Evolutionary conservation across 768 basidiomycete species (phyloP).

Genomic region (Pleurotus sapidus): DNA sequence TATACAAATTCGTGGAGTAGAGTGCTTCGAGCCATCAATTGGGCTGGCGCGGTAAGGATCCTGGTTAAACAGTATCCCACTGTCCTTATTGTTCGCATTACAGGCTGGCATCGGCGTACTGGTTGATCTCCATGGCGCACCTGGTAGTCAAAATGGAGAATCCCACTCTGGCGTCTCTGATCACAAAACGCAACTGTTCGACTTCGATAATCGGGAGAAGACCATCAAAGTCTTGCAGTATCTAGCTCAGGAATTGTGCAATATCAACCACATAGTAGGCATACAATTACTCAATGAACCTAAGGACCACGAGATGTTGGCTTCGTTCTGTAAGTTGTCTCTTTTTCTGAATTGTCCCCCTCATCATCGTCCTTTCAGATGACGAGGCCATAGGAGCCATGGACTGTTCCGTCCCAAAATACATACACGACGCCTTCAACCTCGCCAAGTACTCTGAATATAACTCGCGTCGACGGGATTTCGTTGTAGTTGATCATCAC

Average conservation of each 20-base stretch:
- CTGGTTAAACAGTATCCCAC: no score
- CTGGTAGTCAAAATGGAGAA: conserved; percentile 74
- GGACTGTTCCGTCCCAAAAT: conserved; percentile 48
- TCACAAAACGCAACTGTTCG: conserved; percentile 46
- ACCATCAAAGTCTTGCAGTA: conserved; percentile 48
- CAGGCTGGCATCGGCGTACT: conserved; percentile 63
- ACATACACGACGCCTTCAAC: conserved; percentile 70
- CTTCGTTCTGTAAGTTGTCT: conserved; percentile 38
- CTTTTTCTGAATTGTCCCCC: neutral
- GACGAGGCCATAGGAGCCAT: conserved; percentile 43
- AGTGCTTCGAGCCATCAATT: conserved; percentile 59
- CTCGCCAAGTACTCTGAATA: conserved; percentile 46
- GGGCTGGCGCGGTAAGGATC: conserved; percentile 37
- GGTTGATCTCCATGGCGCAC: conserved; percentile 69
- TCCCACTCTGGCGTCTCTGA: conserved; percentile 68
- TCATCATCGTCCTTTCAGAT: no score
- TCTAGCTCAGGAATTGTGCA: conserved; percentile 37
- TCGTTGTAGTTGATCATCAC: conserved; percentile 73
- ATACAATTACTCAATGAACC: conserved; percentile 64
- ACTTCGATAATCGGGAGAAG: conserved; percentile 42
- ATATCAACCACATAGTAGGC: conserved; percentile 54
- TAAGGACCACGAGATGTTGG: conserved; percentile 42
- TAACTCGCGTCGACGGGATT: conserved; percentile 49
- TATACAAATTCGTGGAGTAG: conserved; percentile 68
- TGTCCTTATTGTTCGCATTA: neutral